Evolutionary conservation across 2,329 filamentous ascomycete genomes (phyloP).

Genomic region (Atkinsonella hypoxylon): DNA sequence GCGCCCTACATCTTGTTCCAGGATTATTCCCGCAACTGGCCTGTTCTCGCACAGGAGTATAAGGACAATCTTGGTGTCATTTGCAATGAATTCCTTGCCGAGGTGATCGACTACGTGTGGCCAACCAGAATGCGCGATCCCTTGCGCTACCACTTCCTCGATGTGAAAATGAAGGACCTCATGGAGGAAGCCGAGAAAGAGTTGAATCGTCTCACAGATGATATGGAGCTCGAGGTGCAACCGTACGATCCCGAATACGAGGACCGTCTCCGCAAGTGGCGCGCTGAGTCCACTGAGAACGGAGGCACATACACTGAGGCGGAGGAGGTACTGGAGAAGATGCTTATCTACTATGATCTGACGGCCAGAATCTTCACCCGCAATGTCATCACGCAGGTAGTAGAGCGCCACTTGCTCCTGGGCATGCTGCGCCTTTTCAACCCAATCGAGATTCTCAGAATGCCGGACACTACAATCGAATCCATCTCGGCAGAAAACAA

Average conservation of each 20-base stretch:
- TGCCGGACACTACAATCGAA: conserved; percentile 32
- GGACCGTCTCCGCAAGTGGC: conserved; percentile 36
- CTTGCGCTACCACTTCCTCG: conserved; percentile 35
- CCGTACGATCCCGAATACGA: conserved; percentile 43
- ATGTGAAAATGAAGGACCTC: conserved; percentile 34
- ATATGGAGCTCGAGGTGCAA: conserved; percentile 41
- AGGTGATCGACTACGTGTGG: conserved; percentile 39
- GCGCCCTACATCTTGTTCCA: conserved; percentile 43
- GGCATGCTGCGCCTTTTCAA: conserved; percentile 41
- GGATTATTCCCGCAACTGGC: conserved; percentile 40
- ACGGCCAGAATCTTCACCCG: conserved; percentile 39
- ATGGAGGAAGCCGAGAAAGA: conserved; percentile 35
- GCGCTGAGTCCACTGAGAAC: conserved; percentile 27
- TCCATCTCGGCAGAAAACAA: conserved; percentile 41
- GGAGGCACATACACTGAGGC: conserved; percentile 37
- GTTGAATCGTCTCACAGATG: conserved; percentile 32
- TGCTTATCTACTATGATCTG: conserved; percentile 43
- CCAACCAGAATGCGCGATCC: conserved; percentile 39
- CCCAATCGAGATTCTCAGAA: conserved; percentile 36
- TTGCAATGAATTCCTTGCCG: conserved; percentile 40
- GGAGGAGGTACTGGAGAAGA: conserved; percentile 42
- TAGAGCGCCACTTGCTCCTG: conserved; percentile 37
- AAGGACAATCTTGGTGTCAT: conserved; percentile 42
- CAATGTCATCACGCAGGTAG: conserved; percentile 40
- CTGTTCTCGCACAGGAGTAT: conserved; percentile 38